Evolutionary conservation across 768 basidiomycete species (phyloP).

Genomic region (Lactarius hatsudake): DNA sequence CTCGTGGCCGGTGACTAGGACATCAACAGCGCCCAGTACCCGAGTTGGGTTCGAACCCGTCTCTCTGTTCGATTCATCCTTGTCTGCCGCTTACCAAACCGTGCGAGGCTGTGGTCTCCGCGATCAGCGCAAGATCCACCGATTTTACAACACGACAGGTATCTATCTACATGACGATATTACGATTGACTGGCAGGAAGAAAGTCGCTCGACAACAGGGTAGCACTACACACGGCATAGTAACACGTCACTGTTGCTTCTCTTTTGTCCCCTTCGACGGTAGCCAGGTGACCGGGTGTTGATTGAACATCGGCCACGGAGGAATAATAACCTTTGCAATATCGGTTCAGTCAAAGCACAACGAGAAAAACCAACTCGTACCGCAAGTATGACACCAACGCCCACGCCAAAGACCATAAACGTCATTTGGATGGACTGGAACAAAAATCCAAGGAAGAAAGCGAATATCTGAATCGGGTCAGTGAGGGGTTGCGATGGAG

Average conservation of each 20-base stretch:
- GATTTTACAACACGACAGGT: background rate
- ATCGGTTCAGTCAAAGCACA: slow-evolving; percentile 5
- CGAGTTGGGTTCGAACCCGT: background rate
- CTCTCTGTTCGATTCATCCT: background rate
- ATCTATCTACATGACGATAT: background rate
- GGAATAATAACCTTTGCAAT: slow-evolving; percentile 54
- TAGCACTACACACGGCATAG: background rate
- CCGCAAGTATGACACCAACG: slow-evolving; percentile 22
- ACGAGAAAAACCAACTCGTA: slow-evolving; percentile 26
- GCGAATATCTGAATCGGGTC: slow-evolving; percentile 43
- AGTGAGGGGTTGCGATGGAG: background rate
- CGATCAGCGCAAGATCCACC: no score
- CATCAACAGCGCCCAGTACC: background rate
- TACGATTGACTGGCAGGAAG: background rate
- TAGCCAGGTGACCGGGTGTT: slow-evolving; percentile 62
- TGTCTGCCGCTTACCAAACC: background rate
- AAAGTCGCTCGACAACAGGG: background rate
- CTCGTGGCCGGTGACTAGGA: slow-evolving; percentile 58
- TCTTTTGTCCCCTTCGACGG: slow-evolving; percentile 37
- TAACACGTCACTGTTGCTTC: slow-evolving; percentile 25
- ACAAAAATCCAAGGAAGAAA: slow-evolving; percentile 54
- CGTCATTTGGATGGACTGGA: slow-evolving; percentile 54
- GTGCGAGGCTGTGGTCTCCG: background rate
- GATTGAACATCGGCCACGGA: slow-evolving; percentile 67
- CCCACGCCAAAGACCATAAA: slow-evolving; percentile 46